Conservation (phyloP, 192 early-diverging fungal genomes). For the Dissophora globulifera region DNA sequence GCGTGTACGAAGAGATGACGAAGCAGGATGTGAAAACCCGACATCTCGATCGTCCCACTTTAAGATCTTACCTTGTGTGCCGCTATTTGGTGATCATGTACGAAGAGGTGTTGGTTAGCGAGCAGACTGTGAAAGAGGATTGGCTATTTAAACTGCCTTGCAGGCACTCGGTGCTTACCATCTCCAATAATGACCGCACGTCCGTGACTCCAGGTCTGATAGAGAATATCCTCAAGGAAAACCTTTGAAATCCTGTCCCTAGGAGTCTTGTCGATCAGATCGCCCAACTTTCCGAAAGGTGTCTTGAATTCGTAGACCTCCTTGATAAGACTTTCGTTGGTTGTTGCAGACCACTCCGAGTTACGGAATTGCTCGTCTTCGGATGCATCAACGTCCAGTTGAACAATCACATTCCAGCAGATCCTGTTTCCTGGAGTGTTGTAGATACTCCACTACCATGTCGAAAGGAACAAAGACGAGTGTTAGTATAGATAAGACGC, state of each 20-base stretch:
- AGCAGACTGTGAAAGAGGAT: too few relatives aligned
- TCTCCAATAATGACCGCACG: slow-evolving; percentile 11
- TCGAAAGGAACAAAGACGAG: not conserved
- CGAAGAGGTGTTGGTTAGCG: not conserved
- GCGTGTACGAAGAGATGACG: not conserved
- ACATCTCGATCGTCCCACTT: too few relatives aligned
- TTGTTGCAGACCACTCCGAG: slow-evolving; percentile 16
- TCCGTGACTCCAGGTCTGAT: slow-evolving; percentile 3
- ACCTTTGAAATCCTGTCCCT: not conserved
- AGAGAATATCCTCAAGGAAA: slow-evolving; percentile 14
- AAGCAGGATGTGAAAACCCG: not conserved
- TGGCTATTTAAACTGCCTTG: too few relatives aligned
- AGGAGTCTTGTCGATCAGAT: slow-evolving; percentile 13
- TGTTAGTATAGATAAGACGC: not conserved
- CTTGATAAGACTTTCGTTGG: slow-evolving; percentile 12
- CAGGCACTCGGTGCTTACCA: too few relatives aligned
- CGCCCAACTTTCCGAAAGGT: slow-evolving; percentile 11
- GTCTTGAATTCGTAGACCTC: slow-evolving; percentile 6
- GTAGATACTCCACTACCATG: slow-evolving; percentile 17
- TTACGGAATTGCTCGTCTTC: slow-evolving; percentile 9
- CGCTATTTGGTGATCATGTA: not conserved
- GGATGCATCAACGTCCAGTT: not conserved
- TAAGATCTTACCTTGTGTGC: slow-evolving; percentile 5
- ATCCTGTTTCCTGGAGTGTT: slow-evolving; percentile 11
- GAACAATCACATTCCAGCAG: slow-evolving; percentile 12